A percentile compares a stretch with the other conserved stretches of the same genome.
Evolutionary conservation across 176 grass and related monocot genomes (phyloP).

Genomic region (Aegilops longissima): DNA sequence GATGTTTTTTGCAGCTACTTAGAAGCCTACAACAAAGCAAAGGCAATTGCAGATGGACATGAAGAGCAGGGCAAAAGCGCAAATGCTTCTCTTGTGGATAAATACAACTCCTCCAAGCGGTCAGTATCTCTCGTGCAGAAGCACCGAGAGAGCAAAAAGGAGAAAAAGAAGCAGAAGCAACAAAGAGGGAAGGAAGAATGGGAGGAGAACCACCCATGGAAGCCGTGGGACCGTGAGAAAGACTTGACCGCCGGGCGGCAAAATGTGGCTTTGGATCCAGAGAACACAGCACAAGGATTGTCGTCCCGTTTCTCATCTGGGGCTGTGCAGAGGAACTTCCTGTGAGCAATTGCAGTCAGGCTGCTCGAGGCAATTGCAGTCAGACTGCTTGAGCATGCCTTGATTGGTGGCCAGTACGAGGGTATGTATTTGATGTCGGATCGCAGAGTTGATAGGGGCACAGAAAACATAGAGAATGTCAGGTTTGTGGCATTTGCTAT

Average conservation of each 20-base stretch:
- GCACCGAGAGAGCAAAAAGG: slow-evolving; percentile 68
- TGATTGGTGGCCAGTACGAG: neutral
- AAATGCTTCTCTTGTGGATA: slow-evolving; percentile 77
- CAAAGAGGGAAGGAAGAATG: slow-evolving; percentile 66
- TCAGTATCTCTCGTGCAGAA: slow-evolving; percentile 76
- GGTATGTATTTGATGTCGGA: neutral
- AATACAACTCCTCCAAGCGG: slow-evolving; percentile 71
- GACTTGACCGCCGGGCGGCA: slow-evolving; percentile 78
- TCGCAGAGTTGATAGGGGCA: neutral
- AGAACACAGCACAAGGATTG: slow-evolving; percentile 68
- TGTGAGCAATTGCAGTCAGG: slow-evolving; percentile 34
- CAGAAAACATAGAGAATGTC: neutral
- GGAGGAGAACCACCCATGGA: slow-evolving; percentile 91
- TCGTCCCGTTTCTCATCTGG: slow-evolving; percentile 80
- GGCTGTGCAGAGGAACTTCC: slow-evolving; percentile 75
- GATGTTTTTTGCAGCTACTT: slow-evolving; percentile 62
- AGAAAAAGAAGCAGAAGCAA: slow-evolving; percentile 65
- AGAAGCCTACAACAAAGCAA: slow-evolving; percentile 87
- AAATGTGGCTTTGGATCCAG: slow-evolving; percentile 63
- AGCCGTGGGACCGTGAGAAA: slow-evolving; percentile 96
- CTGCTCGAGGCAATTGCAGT: neutral
- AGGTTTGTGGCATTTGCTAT: neutral
- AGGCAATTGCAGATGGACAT: slow-evolving; percentile 72
- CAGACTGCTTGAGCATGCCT: neutral
- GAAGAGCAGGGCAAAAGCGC: slow-evolving; percentile 40